phyloP scores from a whole-genome alignment of 306 rosid species.

The Trifolium pratense region DNA sequence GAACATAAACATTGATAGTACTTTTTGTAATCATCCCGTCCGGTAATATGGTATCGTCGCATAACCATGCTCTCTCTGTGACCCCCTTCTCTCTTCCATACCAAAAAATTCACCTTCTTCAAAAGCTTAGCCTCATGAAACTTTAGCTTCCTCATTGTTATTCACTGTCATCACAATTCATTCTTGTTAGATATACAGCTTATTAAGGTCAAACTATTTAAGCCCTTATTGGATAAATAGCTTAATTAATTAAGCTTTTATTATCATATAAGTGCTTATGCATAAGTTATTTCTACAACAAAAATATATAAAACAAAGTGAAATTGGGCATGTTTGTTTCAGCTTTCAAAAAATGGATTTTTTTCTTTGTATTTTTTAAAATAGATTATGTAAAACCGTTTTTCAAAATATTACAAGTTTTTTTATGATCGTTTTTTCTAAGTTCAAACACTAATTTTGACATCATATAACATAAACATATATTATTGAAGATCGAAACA shows the following conservation, averaged over 20 bases:
- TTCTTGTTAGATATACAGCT: constrained; percentile 14
- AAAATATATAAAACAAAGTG: too few species aligned
- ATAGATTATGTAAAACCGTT: too few species aligned
- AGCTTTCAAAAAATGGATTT: too few species aligned
- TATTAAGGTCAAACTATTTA: background rate
- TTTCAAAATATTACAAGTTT: too few species aligned
- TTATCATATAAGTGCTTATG: too few species aligned
- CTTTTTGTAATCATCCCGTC: constrained; percentile 94
- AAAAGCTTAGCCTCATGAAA: constrained; percentile 81
- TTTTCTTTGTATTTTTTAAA: too few species aligned
- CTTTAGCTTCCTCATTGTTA: constrained; percentile 78
- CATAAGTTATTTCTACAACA: too few species aligned
- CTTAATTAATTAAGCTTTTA: background rate
- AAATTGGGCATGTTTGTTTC: too few species aligned
- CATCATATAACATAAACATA: too few species aligned
- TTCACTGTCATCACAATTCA: constrained; percentile 37
- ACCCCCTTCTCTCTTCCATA: constrained; percentile 89
- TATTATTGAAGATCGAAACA: too few species aligned
- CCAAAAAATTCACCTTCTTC: constrained; percentile 81
- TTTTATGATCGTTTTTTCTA: too few species aligned
- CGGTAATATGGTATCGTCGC: constrained; percentile 79
- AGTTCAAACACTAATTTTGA: too few species aligned
- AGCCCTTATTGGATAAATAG: background rate
- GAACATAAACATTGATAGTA: constrained; percentile 27
- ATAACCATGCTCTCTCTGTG: constrained; percentile 74